Base-by-base conservation (phyloP, 495 filamentous ascomycete species). In the Lepidopterella palustris region DNA sequence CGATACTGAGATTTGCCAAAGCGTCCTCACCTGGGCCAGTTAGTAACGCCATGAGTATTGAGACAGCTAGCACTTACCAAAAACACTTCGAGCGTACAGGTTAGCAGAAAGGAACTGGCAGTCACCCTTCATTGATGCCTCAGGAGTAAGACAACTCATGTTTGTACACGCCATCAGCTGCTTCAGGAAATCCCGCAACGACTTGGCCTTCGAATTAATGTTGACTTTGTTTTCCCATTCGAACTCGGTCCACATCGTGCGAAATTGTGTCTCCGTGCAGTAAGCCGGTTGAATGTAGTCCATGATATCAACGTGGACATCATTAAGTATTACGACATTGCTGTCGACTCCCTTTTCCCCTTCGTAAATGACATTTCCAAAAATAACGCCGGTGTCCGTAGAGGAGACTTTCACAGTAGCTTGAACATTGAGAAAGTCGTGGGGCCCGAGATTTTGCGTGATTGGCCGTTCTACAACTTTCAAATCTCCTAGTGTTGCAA, bases 151-250 rank as follows among this genome's bases (percentile, higher is more conserved):
- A 74, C 95, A 97, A 66, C 85, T 91, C 95, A 99, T 99, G 71
- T 97, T 97, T 49, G 95, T 99, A 71, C 85, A 91, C 45, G 90
- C 89, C 95, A 97, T 97, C 64, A 99, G 79, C 69, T 95, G 88
- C 65, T 89, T 85, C 57, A 99, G 77, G 82, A 97, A 99, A 9
- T 95, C 92, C 48, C 95, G 83, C 54, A 99, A 79, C 27, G 78
- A 87, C 80, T 95, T 95, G 63, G 90, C 91, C 78, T 97, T 96
- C 63, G 88, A 91, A 73, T 95, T 96, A 76, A 97, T 97, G 77
- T 97, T 97, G 69, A 99, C 93, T 82, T 99, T 99, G 79, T 99
- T 99, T 80, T 99, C 95, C 95, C 95, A 99, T 74, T 99, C 95
- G 62, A 99, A 99, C 69, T 99, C 95, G 29, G 95, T 97, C 95